Percentiles rank a stretch among this genome's conserved stretches.
Conservation (phyloP, 1,139 yeast species). For the Kodamaea derodonti region DNA sequence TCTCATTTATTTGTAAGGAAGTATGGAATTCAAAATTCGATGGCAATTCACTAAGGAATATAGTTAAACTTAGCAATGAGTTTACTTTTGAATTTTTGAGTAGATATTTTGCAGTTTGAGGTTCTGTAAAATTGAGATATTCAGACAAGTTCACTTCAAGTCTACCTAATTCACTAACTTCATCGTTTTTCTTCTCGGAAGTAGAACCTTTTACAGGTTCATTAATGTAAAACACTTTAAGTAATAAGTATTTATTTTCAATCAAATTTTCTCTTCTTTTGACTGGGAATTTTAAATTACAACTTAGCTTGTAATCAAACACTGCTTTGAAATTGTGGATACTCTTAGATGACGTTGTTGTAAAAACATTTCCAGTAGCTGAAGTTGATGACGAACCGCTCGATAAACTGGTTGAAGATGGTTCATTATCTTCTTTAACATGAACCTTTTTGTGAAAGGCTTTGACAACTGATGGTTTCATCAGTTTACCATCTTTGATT, state of each 20-base stretch:
- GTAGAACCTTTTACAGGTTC: constrained; percentile 6
- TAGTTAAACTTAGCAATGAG: constrained; percentile 57
- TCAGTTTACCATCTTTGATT: constrained; percentile 25
- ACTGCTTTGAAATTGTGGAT: constrained; percentile 43
- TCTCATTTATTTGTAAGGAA: constrained; percentile 26
- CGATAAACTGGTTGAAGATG: constrained; percentile 1
- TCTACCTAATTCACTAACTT: constrained; percentile 52
- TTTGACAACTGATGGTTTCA: constrained; percentile 11
- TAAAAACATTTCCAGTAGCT: constrained; percentile 26
- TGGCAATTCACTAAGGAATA: constrained; percentile 39
- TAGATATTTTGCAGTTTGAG: constrained; percentile 57
- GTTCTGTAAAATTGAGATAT: constrained; percentile 55
- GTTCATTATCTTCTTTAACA: background rate
- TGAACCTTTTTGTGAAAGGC: constrained; percentile 10
- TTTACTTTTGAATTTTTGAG: constrained; percentile 78
- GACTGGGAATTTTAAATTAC: constrained; percentile 39
- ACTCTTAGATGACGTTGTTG: constrained; percentile 31
- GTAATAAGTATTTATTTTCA: constrained; percentile 33
- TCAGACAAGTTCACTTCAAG: constrained; percentile 70
- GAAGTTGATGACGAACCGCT: constrained; percentile 4
- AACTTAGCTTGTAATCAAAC: constrained; percentile 35
- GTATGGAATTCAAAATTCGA: constrained; percentile 42
- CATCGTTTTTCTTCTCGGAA: constrained; percentile 28
- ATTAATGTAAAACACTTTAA: constrained; percentile 32
- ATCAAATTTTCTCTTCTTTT: constrained; percentile 35